Evolutionary conservation across 768 basidiomycete genomes (phyloP).

Genomic region (Porphyrellus cyaneotinctus): DNA sequence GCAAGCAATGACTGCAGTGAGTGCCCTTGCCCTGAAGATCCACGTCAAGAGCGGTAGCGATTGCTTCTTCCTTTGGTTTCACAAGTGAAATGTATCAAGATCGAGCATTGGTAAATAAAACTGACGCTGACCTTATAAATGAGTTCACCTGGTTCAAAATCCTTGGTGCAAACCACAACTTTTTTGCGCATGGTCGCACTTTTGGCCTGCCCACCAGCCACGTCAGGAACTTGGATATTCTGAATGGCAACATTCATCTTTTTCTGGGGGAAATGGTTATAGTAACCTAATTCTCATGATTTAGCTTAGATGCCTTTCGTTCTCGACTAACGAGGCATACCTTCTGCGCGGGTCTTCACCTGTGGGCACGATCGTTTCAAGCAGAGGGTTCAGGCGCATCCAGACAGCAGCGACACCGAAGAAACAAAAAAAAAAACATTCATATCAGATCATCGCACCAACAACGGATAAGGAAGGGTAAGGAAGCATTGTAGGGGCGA

Average conservation of each 20-base stretch:
- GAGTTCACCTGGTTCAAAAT: conserved; percentile 64
- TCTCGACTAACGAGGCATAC: conserved; percentile 46
- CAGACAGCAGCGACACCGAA: conserved; percentile 16
- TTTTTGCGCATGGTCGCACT: conserved; percentile 38
- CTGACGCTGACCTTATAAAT: conserved; percentile 62
- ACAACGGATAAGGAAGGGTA: conserved; percentile 20
- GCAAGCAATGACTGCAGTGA: conserved; percentile 73
- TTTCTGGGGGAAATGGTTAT: conserved; percentile 71
- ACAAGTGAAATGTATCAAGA: conserved; percentile 6
- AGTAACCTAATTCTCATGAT: conserved; percentile 55
- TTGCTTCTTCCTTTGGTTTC: conserved; percentile 61
- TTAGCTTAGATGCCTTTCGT: conserved; percentile 13
- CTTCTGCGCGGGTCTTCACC: conserved; percentile 69
- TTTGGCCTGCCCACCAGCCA: conserved; percentile 10
- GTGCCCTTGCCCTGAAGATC: conserved; percentile 67
- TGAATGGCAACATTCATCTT: conserved; percentile 65
- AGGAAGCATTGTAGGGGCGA: conserved; percentile 18
- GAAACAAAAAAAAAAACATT: conserved; percentile 35
- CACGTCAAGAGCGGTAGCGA: conserved; percentile 64
- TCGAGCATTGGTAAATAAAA: not conserved
- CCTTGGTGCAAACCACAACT: conserved; percentile 59
- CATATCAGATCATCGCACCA: conserved; percentile 57
- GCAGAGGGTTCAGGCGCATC: conserved; percentile 13
- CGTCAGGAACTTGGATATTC: conserved; percentile 24
- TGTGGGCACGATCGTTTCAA: conserved; percentile 30